Conservation (phyloP, 2,329 filamentous ascomycete species). For the Laburnicola sp. region DNA sequence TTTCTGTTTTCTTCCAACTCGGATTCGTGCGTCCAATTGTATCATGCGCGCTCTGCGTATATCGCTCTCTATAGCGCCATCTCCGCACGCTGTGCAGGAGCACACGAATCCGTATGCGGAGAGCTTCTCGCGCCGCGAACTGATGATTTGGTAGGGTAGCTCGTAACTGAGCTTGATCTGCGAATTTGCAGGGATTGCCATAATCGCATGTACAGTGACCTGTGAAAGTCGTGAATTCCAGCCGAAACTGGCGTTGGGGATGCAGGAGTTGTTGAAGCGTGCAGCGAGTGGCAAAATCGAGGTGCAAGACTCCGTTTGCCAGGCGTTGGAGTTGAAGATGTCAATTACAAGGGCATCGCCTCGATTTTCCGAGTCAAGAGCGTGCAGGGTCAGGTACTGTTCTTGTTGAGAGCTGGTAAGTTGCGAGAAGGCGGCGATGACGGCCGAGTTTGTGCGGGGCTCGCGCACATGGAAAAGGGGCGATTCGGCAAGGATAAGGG, state of each 20-base stretch:
- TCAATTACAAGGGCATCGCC: conserved; percentile 19
- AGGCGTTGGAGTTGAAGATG: conserved; percentile 30
- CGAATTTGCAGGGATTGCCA: conserved; percentile 30
- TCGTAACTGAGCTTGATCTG: conserved; percentile 39
- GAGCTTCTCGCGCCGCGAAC: conserved; percentile 23
- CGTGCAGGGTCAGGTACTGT: conserved; percentile 20
- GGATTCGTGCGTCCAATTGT: conserved; percentile 18
- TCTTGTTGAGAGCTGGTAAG: conserved; percentile 11
- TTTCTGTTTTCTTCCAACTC: conserved; percentile 15
- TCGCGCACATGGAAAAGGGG: conserved; percentile 39
- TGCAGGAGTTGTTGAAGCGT: conserved; percentile 43
- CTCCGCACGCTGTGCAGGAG: conserved; percentile 32
- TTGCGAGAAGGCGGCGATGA: conserved; percentile 16
- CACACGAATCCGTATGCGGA: conserved; percentile 27
- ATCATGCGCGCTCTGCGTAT: conserved; percentile 21
- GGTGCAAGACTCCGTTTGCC: conserved; percentile 19
- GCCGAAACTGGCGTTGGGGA: conserved; percentile 36
- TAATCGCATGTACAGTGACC: conserved; percentile 31
- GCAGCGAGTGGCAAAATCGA: conserved; percentile 36
- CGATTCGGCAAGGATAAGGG: conserved; percentile 41
- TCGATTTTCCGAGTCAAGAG: conserved; percentile 4
- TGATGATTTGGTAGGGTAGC: conserved; percentile 22
- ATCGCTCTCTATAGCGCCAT: conserved; percentile 11
- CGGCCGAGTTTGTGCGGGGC: conserved; percentile 23
- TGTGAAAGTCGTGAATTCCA: conserved; percentile 23